Evolutionary conservation across 345 rosid genomes (phyloP), one percentile per base, ranked within the genome.

Genomic region (Gynandropsis gynandra): DNA sequence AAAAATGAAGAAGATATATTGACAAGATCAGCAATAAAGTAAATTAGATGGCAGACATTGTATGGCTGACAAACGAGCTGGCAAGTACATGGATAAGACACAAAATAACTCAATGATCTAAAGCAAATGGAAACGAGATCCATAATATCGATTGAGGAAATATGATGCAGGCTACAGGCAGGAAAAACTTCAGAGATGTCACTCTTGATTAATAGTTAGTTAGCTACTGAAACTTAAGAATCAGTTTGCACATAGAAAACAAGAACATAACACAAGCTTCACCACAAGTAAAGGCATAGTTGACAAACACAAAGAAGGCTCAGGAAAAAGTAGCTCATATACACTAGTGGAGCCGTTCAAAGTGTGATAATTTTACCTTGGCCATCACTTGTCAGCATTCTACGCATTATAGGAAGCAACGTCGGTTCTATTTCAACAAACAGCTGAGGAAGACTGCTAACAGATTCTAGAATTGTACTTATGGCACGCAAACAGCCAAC

Each of bases 401-500:
- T 80, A 63, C 74, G 89, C 97, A 85, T 82, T 67, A 88, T 79
- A 32, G 95, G 97, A 63, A 88, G 89, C 70, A 88, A 61, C 14
- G 82, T 88, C 34, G 97, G 89, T 72, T 88, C 97, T 62, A 88
- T 61, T 73, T 85, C 87, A 62, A 80, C 70, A 69, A 88, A 88
- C 31, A 88, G 92, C 53, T 80, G 81, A 54, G 97, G 92, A 64
- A 88, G 92, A 64, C 92, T 72, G 75, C 92, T 85, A 55, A 88
- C 85, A 59, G 97, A 88, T 68, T 88, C 95, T 36, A 88, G 97
- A 65, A 88, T 85, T 27, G 97, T 88, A 73, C 97, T 79, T 67
- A 88, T 88, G 58, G 97, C 97, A 45, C 97, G 95, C 81, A 88
- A 69, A 68, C 97, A 88, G 61, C 95, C 95, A 53, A 82, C 97